phyloP scores from a whole-genome alignment of 2,329 filamentous ascomycete species.

The Talaromyces sp. region DNA sequence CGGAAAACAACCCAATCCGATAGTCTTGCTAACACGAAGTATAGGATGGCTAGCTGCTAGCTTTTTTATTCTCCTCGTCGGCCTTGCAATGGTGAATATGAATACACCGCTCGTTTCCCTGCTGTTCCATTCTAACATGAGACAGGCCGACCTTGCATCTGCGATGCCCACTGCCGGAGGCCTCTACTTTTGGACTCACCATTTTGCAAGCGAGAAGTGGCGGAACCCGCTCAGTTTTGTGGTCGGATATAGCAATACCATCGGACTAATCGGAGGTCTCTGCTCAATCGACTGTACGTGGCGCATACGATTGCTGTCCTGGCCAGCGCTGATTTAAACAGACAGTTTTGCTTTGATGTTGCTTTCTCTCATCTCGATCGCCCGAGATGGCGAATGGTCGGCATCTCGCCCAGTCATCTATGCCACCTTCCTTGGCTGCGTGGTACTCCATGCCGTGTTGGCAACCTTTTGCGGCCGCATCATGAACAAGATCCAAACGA shows the following conservation, averaged over 20 bases:
- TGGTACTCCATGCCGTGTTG: constrained; percentile 51
- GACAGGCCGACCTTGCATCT: constrained; percentile 45
- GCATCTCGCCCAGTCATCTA: constrained; percentile 55
- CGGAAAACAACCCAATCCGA: not conserved
- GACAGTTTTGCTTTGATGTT: constrained; percentile 54
- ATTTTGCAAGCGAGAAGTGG: constrained; percentile 51
- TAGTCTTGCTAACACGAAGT: not conserved
- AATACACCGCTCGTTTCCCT: constrained; percentile 13
- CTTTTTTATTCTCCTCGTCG: constrained; percentile 54
- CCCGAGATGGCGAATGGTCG: constrained; percentile 52
- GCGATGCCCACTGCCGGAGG: constrained; percentile 57
- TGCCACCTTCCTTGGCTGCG: constrained; percentile 51
- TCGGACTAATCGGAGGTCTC: constrained; percentile 56
- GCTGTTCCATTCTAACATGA: not conserved
- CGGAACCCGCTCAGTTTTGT: constrained; percentile 56
- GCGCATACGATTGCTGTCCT: constrained; percentile 1
- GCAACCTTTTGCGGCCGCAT: constrained; percentile 50
- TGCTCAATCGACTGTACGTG: constrained; percentile 56
- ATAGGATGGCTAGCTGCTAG: constrained; percentile 54
- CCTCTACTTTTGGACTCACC: constrained; percentile 57
- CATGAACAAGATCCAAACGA: constrained; percentile 56
- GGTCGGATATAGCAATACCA: constrained; percentile 58
- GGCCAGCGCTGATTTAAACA: constrained; percentile 1
- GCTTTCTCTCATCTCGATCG: constrained; percentile 54
- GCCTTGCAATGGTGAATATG: constrained; percentile 51